Percentiles rank a stretch among this genome's conserved stretches.
phyloP scores from a whole-genome alignment of 2,329 filamentous ascomycete genomes.

The Curvularia hawaiiensis region DNA sequence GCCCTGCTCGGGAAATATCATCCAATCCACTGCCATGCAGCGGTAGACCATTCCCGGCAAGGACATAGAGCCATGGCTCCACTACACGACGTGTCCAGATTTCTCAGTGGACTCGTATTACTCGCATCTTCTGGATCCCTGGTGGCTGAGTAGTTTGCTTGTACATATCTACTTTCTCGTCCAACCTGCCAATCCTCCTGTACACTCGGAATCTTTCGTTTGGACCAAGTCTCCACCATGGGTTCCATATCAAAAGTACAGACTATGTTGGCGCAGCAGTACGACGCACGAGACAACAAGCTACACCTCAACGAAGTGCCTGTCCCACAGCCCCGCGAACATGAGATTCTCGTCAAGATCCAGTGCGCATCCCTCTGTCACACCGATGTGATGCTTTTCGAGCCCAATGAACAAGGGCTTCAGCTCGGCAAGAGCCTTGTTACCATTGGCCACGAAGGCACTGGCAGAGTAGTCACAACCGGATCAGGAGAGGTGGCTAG shows the following conservation, averaged over 20 bases:
- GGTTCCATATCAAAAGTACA: constrained; percentile 22
- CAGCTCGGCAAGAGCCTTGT: constrained; percentile 39
- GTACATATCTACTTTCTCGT: not conserved
- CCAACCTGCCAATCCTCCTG: not conserved
- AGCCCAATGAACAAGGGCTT: constrained; percentile 43
- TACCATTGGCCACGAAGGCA: constrained; percentile 43
- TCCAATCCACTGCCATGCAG: constrained; percentile 9
- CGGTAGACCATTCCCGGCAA: constrained; percentile 19
- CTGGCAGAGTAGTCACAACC: constrained; percentile 33
- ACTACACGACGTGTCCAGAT: constrained; percentile 4
- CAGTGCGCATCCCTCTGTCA: constrained; percentile 49
- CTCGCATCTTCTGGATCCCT: not conserved
- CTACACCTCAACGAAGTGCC: constrained; percentile 52
- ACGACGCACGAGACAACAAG: constrained; percentile 43
- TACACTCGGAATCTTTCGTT: not conserved
- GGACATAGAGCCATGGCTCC: constrained; percentile 7
- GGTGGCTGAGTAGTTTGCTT: not conserved
- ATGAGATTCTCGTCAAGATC: constrained; percentile 51
- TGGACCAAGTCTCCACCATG: constrained; percentile 13
- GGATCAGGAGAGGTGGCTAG: constrained; percentile 31
- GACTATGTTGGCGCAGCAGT: constrained; percentile 40
- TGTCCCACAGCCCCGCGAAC: constrained; percentile 50
- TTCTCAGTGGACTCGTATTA: not conserved
- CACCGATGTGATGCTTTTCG: constrained; percentile 47
- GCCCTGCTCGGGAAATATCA: constrained; percentile 17